Evolutionary conservation across 305 asterid genomes (phyloP).

Genomic region (Fraxinus xanthoxyloides): DNA sequence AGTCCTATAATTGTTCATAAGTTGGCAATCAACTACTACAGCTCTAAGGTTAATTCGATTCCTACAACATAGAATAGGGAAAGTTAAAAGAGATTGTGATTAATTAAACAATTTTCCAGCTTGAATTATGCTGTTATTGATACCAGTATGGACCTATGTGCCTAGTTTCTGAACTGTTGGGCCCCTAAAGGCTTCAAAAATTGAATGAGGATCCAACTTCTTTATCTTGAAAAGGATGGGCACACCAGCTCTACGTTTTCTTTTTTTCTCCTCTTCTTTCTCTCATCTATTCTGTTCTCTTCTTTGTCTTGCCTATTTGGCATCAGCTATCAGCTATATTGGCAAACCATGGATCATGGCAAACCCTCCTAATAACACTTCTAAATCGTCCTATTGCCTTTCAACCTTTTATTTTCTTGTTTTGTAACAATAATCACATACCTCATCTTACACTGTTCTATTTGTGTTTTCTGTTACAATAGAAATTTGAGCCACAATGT

Average conservation of each 20-base stretch:
- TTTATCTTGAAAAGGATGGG: not conserved
- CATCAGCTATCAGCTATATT: not conserved
- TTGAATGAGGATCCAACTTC: not conserved
- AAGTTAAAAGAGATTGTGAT: not conserved
- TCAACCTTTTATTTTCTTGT: not conserved
- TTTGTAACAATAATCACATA: not conserved
- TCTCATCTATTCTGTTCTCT: not conserved
- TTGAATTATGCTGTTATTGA: not conserved
- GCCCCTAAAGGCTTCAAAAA: not conserved
- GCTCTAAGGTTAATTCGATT: not conserved
- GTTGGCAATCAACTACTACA: not conserved
- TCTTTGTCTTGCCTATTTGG: not conserved
- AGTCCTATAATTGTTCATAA: not conserved
- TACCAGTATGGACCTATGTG: not conserved
- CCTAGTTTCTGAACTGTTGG: not conserved
- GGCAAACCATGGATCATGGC: not conserved
- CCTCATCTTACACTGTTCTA: not conserved
- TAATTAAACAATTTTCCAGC: not conserved
- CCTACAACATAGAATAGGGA: not conserved
- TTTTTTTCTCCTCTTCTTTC: not conserved
- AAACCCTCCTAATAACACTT: not conserved
- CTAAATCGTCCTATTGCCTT: not conserved
- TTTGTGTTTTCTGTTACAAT: not conserved
- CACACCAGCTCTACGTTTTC: not conserved
- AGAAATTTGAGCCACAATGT: not conserved